Percentiles rank a stretch among this genome's conserved stretches.
phyloP scores from a whole-genome alignment of 495 filamentous ascomycete species.

The Penicillium nucicola region DNA sequence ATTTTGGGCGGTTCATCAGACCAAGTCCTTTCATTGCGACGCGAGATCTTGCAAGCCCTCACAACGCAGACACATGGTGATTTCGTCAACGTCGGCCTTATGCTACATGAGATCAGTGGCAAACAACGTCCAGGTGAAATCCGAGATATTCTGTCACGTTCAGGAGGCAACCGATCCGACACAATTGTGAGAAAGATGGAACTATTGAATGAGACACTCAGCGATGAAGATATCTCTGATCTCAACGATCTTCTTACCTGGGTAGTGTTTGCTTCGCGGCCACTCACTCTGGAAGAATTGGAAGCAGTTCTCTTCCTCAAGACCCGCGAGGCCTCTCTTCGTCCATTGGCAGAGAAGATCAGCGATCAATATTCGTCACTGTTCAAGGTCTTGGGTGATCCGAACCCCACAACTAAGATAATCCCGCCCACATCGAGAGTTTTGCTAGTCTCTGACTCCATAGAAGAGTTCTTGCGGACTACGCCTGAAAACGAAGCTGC shows the following conservation, averaged over 20 bases:
- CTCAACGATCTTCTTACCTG: slow-evolving; percentile 15
- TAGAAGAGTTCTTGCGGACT: slow-evolving; percentile 6
- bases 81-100: slow-evolving; percentile 16
- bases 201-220: slow-evolving; percentile 13
- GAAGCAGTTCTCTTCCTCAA: slow-evolving; percentile 15
- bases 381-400: slow-evolving; percentile 1
- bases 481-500: not conserved
- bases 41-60: slow-evolving; percentile 11
- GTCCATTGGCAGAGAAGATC: slow-evolving; percentile 14
- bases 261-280: not conserved
- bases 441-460: slow-evolving; percentile 13
- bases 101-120: slow-evolving; percentile 15
- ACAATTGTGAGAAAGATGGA: slow-evolving; percentile 16
- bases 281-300: slow-evolving; percentile 1
- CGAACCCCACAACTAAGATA: not conserved
- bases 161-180: slow-evolving; percentile 14
- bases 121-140: slow-evolving; percentile 20
- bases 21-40: slow-evolving; percentile 4
- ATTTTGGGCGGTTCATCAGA: slow-evolving; percentile 10
- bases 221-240: slow-evolving; percentile 18
- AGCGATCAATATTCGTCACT: slow-evolving; percentile 12
- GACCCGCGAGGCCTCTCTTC: slow-evolving; percentile 11
- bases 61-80: slow-evolving; percentile 11
- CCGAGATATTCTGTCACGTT: slow-evolving; percentile 12
- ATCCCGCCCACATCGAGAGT: not conserved